Evolutionary conservation across 2,329 filamentous ascomycete species (phyloP).

Genomic region (Xylariaceae sp.): DNA sequence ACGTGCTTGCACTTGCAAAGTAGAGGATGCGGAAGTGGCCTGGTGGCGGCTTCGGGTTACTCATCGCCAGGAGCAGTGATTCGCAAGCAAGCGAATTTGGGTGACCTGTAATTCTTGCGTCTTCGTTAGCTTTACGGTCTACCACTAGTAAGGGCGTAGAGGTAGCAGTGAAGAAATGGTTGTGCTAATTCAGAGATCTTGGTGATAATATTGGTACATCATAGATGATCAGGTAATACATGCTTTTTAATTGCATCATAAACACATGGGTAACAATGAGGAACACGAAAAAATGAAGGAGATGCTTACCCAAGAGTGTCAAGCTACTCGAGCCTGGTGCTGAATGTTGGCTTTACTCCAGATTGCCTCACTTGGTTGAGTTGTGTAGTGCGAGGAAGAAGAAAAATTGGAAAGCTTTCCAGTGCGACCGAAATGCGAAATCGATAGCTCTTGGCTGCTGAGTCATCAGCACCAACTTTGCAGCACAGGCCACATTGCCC

Average conservation of each 20-base stretch:
- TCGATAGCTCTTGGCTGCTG: no score
- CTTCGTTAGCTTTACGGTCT: conserved; percentile 11
- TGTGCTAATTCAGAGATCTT: conserved; percentile 62
- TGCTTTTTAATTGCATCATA: conserved; percentile 52
- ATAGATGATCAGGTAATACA: conserved; percentile 58
- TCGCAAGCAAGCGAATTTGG: neutral
- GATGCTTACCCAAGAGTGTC: conserved; percentile 7
- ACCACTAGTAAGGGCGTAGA: neutral
- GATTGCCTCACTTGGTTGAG: no score
- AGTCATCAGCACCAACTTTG: no score
- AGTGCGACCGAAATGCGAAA: no score
- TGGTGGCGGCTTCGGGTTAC: conserved; percentile 44
- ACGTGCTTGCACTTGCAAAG: conserved; percentile 72
- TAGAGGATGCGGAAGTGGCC: conserved; percentile 78
- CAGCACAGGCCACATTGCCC: no score
- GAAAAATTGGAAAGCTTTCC: no score
- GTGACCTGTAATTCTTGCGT: no score
- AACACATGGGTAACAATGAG: conserved; percentile 56
- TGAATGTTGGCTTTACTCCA: no score
- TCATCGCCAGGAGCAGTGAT: conserved; percentile 26
- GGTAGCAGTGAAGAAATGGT: conserved; percentile 20
- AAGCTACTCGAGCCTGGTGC: neutral
- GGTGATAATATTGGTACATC: conserved; percentile 59
- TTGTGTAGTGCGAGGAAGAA: no score
- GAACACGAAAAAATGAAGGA: neutral